Percentiles rank a stretch among this genome's conserved stretches.
These are phyloP conservation scores for Trypanosoma melophagium DNA, from an alignment of 208 protist species.

Conservation along the genomic window DNA sequence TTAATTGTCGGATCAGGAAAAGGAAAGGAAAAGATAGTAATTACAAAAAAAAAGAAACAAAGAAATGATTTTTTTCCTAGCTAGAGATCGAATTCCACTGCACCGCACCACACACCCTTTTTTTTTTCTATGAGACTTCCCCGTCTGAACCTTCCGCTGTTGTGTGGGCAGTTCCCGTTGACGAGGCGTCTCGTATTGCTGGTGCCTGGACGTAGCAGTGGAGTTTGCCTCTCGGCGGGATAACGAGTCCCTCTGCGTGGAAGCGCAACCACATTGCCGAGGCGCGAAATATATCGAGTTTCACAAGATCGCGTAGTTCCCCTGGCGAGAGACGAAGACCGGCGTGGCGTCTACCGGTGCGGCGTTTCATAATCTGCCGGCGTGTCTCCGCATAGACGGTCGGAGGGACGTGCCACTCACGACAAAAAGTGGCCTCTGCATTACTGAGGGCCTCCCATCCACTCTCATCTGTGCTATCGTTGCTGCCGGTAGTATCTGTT, in stretches of 20 bases:
- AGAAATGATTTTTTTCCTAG: background rate
- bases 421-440: constrained; percentile 34
- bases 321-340: constrained; percentile 50
- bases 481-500: no score
- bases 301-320: constrained; percentile 56
- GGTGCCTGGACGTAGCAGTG: constrained; percentile 38
- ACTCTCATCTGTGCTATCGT: background rate
- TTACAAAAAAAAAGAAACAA: no score
- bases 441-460: constrained; percentile 11
- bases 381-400: constrained; percentile 39
- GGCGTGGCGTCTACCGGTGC: constrained; percentile 12
- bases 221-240: constrained; percentile 29
- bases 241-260: constrained; percentile 31
- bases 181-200: background rate
- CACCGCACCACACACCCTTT: background rate
- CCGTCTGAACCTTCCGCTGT: background rate
- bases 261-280: constrained; percentile 71
- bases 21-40: no score
- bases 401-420: constrained; percentile 55
- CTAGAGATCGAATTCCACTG: background rate
- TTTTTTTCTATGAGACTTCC: background rate
- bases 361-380: constrained; percentile 34
- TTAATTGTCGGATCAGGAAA: no score
- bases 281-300: constrained; percentile 77
- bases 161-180: background rate